Evolutionary conservation across 805 yeast genomes (phyloP).

Genomic region (Yarrowia divulgata): DNA sequence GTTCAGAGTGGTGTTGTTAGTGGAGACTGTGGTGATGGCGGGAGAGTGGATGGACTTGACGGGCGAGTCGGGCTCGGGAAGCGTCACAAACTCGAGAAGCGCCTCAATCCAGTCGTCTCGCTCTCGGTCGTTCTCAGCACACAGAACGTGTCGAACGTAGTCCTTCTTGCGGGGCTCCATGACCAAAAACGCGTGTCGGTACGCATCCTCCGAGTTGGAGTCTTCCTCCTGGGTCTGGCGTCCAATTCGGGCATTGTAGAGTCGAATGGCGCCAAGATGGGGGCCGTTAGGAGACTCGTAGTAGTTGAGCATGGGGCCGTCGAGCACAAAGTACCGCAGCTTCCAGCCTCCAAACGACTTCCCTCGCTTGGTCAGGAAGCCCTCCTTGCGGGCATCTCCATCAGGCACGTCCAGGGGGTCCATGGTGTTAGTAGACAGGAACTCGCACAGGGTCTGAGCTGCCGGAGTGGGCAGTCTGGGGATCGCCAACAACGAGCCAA

Average conservation of each 20-base stretch:
- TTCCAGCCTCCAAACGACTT: conserved; percentile 77
- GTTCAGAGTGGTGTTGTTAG: conserved; percentile 42
- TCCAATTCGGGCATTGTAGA: conserved; percentile 63
- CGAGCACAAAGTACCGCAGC: conserved; percentile 70
- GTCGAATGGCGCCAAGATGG: conserved; percentile 59
- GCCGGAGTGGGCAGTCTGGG: conserved; percentile 65
- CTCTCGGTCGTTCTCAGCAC: conserved; percentile 81
- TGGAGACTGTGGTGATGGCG: conserved; percentile 39
- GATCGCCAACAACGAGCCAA: conserved; percentile 61
- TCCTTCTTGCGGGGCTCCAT: conserved; percentile 55
- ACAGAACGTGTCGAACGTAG: conserved; percentile 59
- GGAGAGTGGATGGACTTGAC: conserved; percentile 25
- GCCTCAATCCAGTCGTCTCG: conserved; percentile 74
- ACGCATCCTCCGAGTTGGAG: conserved; percentile 51
- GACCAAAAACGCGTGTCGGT: conserved; percentile 64
- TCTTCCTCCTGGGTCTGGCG: conserved; percentile 49
- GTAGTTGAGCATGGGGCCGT: conserved; percentile 63
- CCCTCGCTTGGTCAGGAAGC: conserved; percentile 67
- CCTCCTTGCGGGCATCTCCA: conserved; percentile 57
- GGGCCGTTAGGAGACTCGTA: conserved; percentile 65
- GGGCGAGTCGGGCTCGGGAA: conserved; percentile 35
- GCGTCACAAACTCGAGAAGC: conserved; percentile 47
- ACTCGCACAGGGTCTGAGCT: conserved; percentile 63
- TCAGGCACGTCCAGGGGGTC: conserved; percentile 58
- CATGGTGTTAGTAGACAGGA: conserved; percentile 70